Percentiles rank a stretch among this genome's conserved stretches.
Conservation (phyloP, 192 early-diverging fungal genomes). For the Funneliformis mosseae region DNA sequence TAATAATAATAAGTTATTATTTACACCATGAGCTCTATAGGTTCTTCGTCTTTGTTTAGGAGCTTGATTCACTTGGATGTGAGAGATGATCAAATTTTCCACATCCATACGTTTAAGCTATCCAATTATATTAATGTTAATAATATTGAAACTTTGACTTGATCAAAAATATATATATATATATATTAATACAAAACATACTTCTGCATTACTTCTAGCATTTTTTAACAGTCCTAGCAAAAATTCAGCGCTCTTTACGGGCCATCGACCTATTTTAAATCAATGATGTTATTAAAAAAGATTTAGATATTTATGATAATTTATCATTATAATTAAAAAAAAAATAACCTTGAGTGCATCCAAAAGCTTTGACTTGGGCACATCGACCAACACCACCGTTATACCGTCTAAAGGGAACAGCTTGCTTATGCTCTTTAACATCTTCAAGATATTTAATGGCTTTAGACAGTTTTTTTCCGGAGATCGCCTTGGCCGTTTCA, state of each 20-base stretch:
- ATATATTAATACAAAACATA: constrained; percentile 31
- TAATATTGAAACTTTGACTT: too few species aligned
- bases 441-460: constrained; percentile 90
- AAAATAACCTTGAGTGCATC: constrained; percentile 78
- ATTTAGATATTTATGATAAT: not conserved
- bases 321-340: not conserved
- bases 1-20: not conserved
- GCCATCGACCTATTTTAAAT: constrained; percentile 77
- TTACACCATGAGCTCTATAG: constrained; percentile 92
- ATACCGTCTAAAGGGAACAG: constrained; percentile 96
- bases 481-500: constrained; percentile 92
- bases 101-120: constrained; percentile 89
- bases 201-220: constrained; percentile 96
- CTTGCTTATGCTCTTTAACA: constrained; percentile 97
- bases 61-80: constrained; percentile 98
- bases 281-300: not conserved
- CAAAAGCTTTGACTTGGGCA: constrained; percentile 95
- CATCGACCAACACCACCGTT: constrained; percentile 95
- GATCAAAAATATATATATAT: not conserved
- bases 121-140: not conserved
- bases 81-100: constrained; percentile 87
- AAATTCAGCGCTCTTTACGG: constrained; percentile 94
- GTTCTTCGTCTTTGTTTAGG: constrained; percentile 96
- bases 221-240: constrained; percentile 94
- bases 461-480: constrained; percentile 89